Conservation (phyloP, 2,329 filamentous ascomycete species). For the Botrytis deweyae region DNA sequence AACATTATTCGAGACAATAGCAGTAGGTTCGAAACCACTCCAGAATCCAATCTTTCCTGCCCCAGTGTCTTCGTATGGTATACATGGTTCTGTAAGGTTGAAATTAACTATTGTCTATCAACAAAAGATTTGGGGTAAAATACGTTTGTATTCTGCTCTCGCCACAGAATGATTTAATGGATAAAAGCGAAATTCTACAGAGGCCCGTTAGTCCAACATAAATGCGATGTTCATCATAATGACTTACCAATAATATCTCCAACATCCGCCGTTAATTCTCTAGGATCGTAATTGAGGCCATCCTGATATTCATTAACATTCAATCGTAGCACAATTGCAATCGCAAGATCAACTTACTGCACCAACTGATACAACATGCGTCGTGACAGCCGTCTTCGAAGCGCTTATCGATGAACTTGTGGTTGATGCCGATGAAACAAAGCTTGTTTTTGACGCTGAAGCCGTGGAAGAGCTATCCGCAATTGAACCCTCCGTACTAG, state of each 20-base stretch:
- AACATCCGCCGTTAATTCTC: slow-evolving; percentile 41
- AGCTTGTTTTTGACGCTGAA: slow-evolving; percentile 12
- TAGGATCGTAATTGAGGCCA: slow-evolving; percentile 41
- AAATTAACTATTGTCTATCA: not conserved
- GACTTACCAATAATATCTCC: slow-evolving; percentile 50
- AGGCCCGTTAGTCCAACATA: slow-evolving; percentile 14
- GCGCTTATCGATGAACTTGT: slow-evolving; percentile 24
- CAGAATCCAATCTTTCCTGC: slow-evolving; percentile 53
- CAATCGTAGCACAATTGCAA: slow-evolving; percentile 18
- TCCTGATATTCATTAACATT: slow-evolving; percentile 23
- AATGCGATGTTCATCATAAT: not conserved
- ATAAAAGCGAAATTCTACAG: slow-evolving; percentile 56
- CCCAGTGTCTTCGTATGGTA: slow-evolving; percentile 57
- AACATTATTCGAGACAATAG: slow-evolving; percentile 45
- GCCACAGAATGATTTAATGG: slow-evolving; percentile 64
- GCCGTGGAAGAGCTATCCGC: not conserved
- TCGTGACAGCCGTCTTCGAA: slow-evolving; percentile 30
- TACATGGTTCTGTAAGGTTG: slow-evolving; percentile 51
- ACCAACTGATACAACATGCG: slow-evolving; percentile 38
- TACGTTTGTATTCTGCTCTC: slow-evolving; percentile 51
- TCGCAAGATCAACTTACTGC: slow-evolving; percentile 32
- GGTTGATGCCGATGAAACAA: not conserved
- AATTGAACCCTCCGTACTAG: not conserved
- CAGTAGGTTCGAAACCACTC: slow-evolving; percentile 50
- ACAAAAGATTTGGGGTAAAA: not conserved